These are phyloP conservation scores for Prosopis cineraria DNA, from an alignment of 306 rosid genomes.

Conservation along the genomic window DNA sequence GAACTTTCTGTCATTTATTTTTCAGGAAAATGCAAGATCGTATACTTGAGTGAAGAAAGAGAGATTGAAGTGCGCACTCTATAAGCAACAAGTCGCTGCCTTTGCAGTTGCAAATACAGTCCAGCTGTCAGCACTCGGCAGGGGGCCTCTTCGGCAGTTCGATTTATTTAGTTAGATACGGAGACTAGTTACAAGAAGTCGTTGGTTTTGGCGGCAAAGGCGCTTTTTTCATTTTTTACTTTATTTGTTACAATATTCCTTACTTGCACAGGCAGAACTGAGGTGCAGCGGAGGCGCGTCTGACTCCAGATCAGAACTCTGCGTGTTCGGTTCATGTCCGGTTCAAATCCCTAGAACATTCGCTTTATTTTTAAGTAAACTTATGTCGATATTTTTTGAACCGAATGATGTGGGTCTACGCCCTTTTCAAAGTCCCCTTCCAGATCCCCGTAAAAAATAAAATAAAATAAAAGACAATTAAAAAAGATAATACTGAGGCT, in stretches of 20 bases:
- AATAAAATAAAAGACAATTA: too few species aligned
- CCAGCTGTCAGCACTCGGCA: background rate
- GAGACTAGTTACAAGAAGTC: constrained; percentile 28
- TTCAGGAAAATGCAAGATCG: constrained; percentile 26
- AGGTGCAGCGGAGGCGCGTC: constrained; percentile 83
- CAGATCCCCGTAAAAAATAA: too few species aligned
- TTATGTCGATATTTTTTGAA: too few species aligned
- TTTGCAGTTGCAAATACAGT: background rate
- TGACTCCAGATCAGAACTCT: constrained; percentile 82
- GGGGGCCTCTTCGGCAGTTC: background rate
- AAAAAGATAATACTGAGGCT: too few species aligned
- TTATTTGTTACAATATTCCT: background rate
- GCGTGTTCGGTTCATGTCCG: constrained; percentile 77
- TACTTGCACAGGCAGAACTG: constrained; percentile 12
- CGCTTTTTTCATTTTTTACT: too few species aligned
- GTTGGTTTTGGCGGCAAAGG: constrained; percentile 79
- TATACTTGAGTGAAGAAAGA: background rate
- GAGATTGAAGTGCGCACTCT: background rate
- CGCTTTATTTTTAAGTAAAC: background rate
- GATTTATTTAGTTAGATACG: background rate
- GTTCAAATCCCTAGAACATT: constrained; percentile 38
- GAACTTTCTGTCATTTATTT: constrained; percentile 45
- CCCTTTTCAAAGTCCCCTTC: too few species aligned
- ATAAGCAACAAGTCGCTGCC: background rate
- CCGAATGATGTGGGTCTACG: too few species aligned